These are phyloP conservation scores for Canavalia gladiata DNA, from an alignment of 306 rosid genomes.

Conservation along the genomic window DNA sequence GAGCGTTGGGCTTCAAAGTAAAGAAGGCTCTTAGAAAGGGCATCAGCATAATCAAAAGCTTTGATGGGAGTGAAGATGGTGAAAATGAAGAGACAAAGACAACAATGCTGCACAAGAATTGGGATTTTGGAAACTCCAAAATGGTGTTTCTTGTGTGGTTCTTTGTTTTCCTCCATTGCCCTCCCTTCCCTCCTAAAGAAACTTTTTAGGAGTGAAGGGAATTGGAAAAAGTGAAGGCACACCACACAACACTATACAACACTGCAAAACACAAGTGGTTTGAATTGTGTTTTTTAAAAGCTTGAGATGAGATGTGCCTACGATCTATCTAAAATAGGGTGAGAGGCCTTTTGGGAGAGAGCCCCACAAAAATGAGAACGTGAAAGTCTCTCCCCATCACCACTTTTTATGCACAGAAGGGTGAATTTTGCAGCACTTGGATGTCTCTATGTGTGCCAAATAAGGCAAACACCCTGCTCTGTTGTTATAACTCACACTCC, in stretches of 20 bases:
- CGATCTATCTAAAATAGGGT: constrained; percentile 41
- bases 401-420: constrained; percentile 1
- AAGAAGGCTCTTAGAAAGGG: constrained; percentile 86
- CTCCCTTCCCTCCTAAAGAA: constrained; percentile 62
- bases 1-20: constrained; percentile 98
- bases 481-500: constrained; percentile 25
- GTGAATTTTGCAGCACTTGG: constrained; percentile 46
- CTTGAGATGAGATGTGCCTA: constrained; percentile 41
- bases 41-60: constrained; percentile 77
- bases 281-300: constrained; percentile 45
- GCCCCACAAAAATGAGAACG: constrained; percentile 55
- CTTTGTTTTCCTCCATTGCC: constrained; percentile 51
- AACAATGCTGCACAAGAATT: constrained; percentile 47
- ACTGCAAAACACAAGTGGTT: constrained; percentile 31
- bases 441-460: constrained; percentile 22
- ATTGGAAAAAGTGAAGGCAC: constrained; percentile 37
- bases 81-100: constrained; percentile 49
- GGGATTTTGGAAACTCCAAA: constrained; percentile 38
- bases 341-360: constrained; percentile 41
- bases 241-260: not conserved
- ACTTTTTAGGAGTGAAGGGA: constrained; percentile 63
- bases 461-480: constrained; percentile 36
- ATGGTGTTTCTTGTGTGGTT: constrained; percentile 30
- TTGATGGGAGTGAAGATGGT: constrained; percentile 40
- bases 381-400: constrained; percentile 15